Evolutionary conservation across 2,329 filamentous ascomycete genomes (phyloP), one percentile per base, ranked within the genome.

Genomic region (Fusarium torreyae): DNA sequence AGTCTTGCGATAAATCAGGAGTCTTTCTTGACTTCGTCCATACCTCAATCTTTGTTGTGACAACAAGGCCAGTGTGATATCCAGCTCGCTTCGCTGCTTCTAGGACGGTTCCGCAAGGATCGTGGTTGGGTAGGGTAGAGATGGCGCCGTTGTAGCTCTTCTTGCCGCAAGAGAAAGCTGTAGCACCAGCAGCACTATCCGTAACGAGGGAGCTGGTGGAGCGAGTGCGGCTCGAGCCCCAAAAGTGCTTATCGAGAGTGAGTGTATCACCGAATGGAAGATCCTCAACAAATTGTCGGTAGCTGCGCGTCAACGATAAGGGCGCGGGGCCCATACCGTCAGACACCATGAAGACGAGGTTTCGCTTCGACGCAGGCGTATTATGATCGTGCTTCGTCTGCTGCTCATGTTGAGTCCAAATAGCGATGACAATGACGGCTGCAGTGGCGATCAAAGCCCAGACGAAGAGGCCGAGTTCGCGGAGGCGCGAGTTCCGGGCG

Each of bases 81-180:
- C 96, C 96, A 10, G 93, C 92, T 72, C 89, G 88, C 82, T 98
- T 97, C 38, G 96, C 96, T 5, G 96, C 96, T 82, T 99, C 96
- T 54, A 99, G 87, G 6, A 91, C 94, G 18, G 94, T 97, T 9
- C 95, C 96, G 79, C 96, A 99, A 6, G 96, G 94, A 31, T 89
- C 89, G 71, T 92, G 89, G 79, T 97, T 91, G 1, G 94, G 94
- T 17, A 97, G 85, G 55, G 97, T 92, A 11, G 94, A 92, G 72
- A 99, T 98, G 71, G 96, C 96, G 48, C 94, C 94, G 77, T 99
- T 99, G 83, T 99, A 99, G 79, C 91, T 97, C 88, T 99, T 99
- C 77, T 86, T 82, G 20, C 89, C 95, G 76, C 96, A 99, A 4
- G 93, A 94, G 79, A 99, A 99, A 1, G 96, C 96, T 1, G 96